Conservation (phyloP, 257 asterid species). For the Craterostigma plantagineum region DNA sequence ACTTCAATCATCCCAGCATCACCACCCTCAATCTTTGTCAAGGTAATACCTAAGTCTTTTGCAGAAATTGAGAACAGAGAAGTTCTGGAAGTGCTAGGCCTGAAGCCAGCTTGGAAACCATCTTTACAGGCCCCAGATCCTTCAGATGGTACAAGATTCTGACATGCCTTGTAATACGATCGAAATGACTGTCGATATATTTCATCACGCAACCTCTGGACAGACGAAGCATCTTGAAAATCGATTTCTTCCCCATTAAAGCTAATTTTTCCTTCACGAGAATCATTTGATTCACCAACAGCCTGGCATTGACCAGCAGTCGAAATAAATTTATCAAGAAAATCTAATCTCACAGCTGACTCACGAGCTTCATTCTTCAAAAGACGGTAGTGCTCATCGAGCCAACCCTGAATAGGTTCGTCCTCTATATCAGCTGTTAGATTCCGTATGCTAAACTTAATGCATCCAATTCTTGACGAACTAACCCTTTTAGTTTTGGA, state of each 20-base stretch:
- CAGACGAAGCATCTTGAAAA: constrained; percentile 42
- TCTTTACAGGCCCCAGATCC: constrained; percentile 88
- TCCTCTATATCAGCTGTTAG: constrained; percentile 85
- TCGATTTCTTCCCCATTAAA: constrained; percentile 57
- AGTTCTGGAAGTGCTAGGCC: constrained; percentile 57
- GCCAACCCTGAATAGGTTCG: constrained; percentile 99
- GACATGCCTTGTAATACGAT: constrained; percentile 85
- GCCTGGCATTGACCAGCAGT: constrained; percentile 30
- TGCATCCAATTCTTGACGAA: constrained; percentile 57
- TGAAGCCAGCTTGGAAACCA: constrained; percentile 93
- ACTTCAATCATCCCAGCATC: constrained; percentile 99
- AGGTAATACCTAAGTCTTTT: constrained; percentile 63
- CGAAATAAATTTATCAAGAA: constrained; percentile 68
- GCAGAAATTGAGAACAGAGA: constrained; percentile 72
- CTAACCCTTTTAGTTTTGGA: constrained; percentile 64
- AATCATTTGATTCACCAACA: constrained; percentile 36
- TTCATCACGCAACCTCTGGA: constrained; percentile 59
- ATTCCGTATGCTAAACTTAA: constrained; percentile 61
- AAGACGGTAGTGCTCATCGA: constrained; percentile 86
- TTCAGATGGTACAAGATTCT: constrained; percentile 46
- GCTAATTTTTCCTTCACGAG: constrained; percentile 36
- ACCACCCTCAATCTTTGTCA: constrained; percentile 88
- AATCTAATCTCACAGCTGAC: constrained; percentile 73
- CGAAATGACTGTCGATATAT: constrained; percentile 60
- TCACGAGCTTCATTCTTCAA: constrained; percentile 90